phyloP scores from a whole-genome alignment of 495 filamentous ascomycete genomes.

The Penicillium arizonense region DNA sequence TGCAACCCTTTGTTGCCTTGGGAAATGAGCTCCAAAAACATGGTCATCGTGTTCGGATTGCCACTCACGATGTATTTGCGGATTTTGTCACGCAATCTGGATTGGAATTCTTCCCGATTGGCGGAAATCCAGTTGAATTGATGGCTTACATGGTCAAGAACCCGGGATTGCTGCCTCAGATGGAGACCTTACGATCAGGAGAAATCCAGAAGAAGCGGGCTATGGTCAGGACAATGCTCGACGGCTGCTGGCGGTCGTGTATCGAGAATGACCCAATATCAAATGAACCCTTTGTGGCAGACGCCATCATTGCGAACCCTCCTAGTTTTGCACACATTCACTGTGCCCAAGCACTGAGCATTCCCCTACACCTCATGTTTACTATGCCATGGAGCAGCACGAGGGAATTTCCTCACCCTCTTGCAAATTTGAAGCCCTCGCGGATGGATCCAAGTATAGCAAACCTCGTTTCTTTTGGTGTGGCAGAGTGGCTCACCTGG shows the following conservation, averaged over 20 bases:
- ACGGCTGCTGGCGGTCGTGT: conserved; percentile 58
- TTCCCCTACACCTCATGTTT: conserved; percentile 58
- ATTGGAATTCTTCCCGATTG: not conserved
- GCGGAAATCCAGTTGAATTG: not conserved
- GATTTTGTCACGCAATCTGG: not conserved
- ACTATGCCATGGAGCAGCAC: conserved; percentile 55
- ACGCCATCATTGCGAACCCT: conserved; percentile 61
- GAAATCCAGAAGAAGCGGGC: conserved; percentile 26
- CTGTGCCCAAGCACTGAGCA: conserved; percentile 34
- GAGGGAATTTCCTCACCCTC: conserved; percentile 47
- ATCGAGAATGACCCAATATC: conserved; percentile 42
- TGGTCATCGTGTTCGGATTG: conserved; percentile 38
- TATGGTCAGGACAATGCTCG: conserved; percentile 50
- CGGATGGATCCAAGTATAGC: conserved; percentile 36
- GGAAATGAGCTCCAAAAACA: conserved; percentile 36
- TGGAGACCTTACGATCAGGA: not conserved
- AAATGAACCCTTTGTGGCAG: conserved; percentile 53
- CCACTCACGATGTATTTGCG: not conserved
- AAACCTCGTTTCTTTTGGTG: conserved; percentile 52
- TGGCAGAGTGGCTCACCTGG: conserved; percentile 58
- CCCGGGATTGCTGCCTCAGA: not conserved
- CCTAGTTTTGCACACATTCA: conserved; percentile 57
- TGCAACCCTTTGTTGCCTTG: conserved; percentile 46
- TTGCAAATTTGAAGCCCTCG: conserved; percentile 46
- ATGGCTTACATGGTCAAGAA: not conserved